Base-by-base conservation (phyloP, 164 flowering plant species). In the Vitis labrusca region DNA sequence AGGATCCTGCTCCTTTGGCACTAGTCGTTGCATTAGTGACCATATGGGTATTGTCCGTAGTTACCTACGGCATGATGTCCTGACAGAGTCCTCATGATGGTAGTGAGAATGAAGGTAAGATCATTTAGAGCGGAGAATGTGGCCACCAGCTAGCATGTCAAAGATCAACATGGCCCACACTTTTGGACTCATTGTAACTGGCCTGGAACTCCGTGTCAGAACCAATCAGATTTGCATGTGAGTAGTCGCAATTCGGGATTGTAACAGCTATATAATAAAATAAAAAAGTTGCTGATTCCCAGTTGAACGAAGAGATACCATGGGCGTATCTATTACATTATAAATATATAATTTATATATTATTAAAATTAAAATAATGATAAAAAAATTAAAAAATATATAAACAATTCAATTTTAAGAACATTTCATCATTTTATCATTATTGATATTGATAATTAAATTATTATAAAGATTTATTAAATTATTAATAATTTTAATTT, bases 1-100 rank as follows among this genome's bases (percentile, higher is more conserved):
- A 0, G 96, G 89, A 61, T 91, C 94, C 8, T 67, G 75, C 51
- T 89, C 90, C 8, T 85, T 91, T 0, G 98, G 99, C 19, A 95
- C 78, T 4, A 91, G 59, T 15, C 97, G 79, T 5, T 98, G 83
- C 93, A 93, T 86, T 10, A 95, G 76, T 1, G 98, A 0, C 96
- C 96, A 63, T 88, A 91, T 0, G 99, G 97, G 78, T 95, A 95
- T 76, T 95, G 99, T 12, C 97, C 98, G 61, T 93, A 95, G 54
- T 95, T 95, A 3, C 91, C 86, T 2, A 98, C 96, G 0, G 98
- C 99, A 47, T 95, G 98, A 51, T 93, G 97, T 12, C 98, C 98
- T 0, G 99, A 95, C 1, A 90, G 86, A 5, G 90, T 86, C 98
- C 99, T 93, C 17, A 95, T 88, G 79, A 95, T 61, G 72, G 91